These are phyloP conservation scores for Mycosarcoma mackinlayi DNA, from an alignment of 1,284 basidiomycete species.

Conservation along the genomic window DNA sequence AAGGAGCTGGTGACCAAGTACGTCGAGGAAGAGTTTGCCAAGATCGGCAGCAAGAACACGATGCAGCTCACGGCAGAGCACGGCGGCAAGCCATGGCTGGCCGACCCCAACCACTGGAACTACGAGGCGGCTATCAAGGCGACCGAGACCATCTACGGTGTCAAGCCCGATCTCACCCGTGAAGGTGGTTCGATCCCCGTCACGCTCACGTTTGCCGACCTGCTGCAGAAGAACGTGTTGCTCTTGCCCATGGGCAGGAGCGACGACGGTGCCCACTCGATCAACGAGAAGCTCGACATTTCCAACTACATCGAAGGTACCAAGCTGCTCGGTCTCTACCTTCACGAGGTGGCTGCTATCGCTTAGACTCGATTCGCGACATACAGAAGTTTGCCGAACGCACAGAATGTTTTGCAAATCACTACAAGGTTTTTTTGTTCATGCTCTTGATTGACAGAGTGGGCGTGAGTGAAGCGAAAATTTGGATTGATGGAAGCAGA, in stretches of 20 bases:
- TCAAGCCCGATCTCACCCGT: constrained; percentile 86
- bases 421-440: no score
- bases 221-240: constrained; percentile 73
- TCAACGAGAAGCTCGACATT: constrained; percentile 93
- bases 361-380: no score
- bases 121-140: constrained; percentile 90
- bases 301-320: constrained; percentile 90
- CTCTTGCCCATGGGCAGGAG: constrained; percentile 84
- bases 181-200: constrained; percentile 98
- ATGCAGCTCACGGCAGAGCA: constrained; percentile 57
- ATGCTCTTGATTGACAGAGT: no score
- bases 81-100: constrained; percentile 67
- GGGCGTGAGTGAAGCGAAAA: no score
- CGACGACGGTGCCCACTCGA: constrained; percentile 87
- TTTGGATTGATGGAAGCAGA: no score
- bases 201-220: constrained; percentile 91
- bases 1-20: constrained; percentile 61
- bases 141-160: constrained; percentile 82
- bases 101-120: constrained; percentile 81
- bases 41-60: constrained; percentile 67
- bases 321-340: constrained; percentile 79
- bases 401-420: no score
- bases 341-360: constrained; percentile 78
- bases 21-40: constrained; percentile 61
- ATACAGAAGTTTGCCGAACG: no score